These are phyloP conservation scores for Asparagopsis taxiformis DNA, from an alignment of 31 red algal species.

Conservation along the genomic window DNA sequence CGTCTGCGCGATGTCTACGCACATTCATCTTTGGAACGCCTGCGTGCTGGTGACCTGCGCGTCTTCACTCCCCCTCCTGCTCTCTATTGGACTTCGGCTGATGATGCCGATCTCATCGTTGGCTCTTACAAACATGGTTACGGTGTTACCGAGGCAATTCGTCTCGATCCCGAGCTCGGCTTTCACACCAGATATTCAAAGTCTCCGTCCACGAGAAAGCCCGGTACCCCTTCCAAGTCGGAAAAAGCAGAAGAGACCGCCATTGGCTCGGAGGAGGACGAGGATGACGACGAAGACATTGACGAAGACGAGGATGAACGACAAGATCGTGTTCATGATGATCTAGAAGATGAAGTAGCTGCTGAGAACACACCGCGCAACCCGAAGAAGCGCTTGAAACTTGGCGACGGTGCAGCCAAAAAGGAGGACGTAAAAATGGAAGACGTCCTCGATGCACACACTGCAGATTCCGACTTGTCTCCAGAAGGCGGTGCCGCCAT, in stretches of 20 bases:
- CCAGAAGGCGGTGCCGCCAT: constrained; percentile 7
- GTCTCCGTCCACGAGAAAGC: constrained; percentile 26
- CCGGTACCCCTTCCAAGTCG: constrained; percentile 23
- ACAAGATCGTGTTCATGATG: constrained; percentile 20
- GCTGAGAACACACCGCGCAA: neutral
- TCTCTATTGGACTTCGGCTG: constrained; percentile 57
- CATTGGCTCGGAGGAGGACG: constrained; percentile 16
- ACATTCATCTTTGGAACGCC: constrained; percentile 36
- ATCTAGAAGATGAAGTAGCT: constrained; percentile 19
- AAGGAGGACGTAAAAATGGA: constrained; percentile 21
- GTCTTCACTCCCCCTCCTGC: constrained; percentile 72
- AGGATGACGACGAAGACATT: constrained; percentile 69
- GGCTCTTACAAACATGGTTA: constrained; percentile 81
- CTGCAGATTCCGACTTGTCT: constrained; percentile 31
- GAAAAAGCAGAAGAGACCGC: constrained; percentile 2
- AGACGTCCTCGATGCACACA: neutral
- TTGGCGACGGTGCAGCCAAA: constrained; percentile 19
- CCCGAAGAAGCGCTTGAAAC: constrained; percentile 32
- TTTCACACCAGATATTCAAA: constrained; percentile 52
- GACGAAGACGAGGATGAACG: constrained; percentile 69
- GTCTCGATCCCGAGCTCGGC: constrained; percentile 64
- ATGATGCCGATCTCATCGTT: constrained; percentile 74
- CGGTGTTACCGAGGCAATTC: constrained; percentile 50
- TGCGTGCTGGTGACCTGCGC: constrained; percentile 56
- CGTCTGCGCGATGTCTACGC: constrained; percentile 53